Conservation (phyloP, 352 stramenopile genomes). For the Phytopythium litorale region DNA sequence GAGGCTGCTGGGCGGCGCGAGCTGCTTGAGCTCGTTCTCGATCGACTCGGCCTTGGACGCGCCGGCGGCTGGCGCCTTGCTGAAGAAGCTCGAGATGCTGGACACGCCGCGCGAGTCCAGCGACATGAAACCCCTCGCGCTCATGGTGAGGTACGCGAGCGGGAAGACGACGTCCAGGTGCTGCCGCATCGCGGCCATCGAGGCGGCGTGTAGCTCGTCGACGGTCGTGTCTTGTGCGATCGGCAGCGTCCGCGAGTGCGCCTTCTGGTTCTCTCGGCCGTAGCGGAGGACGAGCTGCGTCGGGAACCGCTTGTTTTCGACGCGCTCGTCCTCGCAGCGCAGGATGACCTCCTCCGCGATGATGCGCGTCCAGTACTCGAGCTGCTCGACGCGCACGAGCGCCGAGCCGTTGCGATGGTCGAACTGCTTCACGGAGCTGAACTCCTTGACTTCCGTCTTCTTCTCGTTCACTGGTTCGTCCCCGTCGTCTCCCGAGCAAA, state of each 20-base stretch:
- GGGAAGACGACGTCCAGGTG: constrained; percentile 58
- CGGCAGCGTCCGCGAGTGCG: constrained; percentile 39
- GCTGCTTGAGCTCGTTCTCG: neutral
- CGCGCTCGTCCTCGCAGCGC: constrained; percentile 73
- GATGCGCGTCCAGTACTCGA: constrained; percentile 76
- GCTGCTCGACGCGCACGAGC: constrained; percentile 41
- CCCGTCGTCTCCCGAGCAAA: constrained; percentile 64
- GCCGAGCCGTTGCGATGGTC: constrained; percentile 51
- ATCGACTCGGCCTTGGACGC: constrained; percentile 5
- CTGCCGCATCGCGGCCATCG: constrained; percentile 47
- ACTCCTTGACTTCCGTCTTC: constrained; percentile 61
- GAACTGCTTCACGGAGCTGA: constrained; percentile 79
- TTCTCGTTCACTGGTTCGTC: constrained; percentile 69
- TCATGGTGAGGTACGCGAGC: constrained; percentile 45
- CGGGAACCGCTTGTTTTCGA: constrained; percentile 76
- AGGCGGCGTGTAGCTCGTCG: constrained; percentile 46
- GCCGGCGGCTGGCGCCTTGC: constrained; percentile 18
- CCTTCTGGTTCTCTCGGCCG: constrained; percentile 46
- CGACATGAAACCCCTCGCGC: constrained; percentile 68
- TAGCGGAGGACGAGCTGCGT: constrained; percentile 54
- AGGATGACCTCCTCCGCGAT: constrained; percentile 72
- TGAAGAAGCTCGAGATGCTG: constrained; percentile 75
- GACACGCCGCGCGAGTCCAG: constrained; percentile 31
- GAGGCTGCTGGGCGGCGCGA: neutral
- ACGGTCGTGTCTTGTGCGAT: constrained; percentile 57